phyloP scores from a whole-genome alignment of 495 filamentous ascomycete species.

The Trypethelium eluteriae region DNA sequence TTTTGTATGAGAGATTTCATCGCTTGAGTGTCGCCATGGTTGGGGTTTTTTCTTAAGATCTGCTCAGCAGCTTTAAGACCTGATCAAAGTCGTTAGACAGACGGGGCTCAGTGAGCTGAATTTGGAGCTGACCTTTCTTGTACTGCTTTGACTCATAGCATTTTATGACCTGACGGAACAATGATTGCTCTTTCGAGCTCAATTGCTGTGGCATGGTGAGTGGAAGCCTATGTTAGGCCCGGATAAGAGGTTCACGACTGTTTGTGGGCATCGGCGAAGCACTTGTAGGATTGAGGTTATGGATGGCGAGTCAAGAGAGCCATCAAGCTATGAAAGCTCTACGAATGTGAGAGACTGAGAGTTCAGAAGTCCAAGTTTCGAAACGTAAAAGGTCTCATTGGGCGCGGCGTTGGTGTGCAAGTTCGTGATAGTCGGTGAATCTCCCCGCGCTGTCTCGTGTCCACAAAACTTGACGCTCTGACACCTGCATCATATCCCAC shows the following conservation, averaged over 20 bases:
- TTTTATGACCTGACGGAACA: conserved; percentile 90
- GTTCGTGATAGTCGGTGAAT: not conserved
- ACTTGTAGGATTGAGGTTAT: not conserved
- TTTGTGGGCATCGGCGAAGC: not conserved
- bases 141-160: conserved; percentile 97
- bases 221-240: conserved; percentile 1
- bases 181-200: conserved; percentile 78
- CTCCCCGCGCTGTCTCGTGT: conserved; percentile 1
- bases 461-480: not conserved
- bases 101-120: not conserved
- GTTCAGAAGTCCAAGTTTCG: conserved; percentile 3
- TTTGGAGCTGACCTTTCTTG: conserved; percentile 62
- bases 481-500: no score
- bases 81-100: conserved; percentile 27
- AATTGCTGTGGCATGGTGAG: conserved; percentile 68
- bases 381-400: not conserved
- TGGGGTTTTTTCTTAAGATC: conserved; percentile 85
- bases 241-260: not conserved
- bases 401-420: not conserved
- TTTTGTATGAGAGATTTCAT: conserved; percentile 99
- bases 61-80: conserved; percentile 89
- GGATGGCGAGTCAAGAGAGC: not conserved
- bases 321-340: not conserved
- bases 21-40: conserved; percentile 95
- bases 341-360: not conserved